Percentiles rank a stretch among this genome's conserved stretches.
phyloP scores from a whole-genome alignment of 495 filamentous ascomycete genomes.

The Cryomyces antarcticus region DNA sequence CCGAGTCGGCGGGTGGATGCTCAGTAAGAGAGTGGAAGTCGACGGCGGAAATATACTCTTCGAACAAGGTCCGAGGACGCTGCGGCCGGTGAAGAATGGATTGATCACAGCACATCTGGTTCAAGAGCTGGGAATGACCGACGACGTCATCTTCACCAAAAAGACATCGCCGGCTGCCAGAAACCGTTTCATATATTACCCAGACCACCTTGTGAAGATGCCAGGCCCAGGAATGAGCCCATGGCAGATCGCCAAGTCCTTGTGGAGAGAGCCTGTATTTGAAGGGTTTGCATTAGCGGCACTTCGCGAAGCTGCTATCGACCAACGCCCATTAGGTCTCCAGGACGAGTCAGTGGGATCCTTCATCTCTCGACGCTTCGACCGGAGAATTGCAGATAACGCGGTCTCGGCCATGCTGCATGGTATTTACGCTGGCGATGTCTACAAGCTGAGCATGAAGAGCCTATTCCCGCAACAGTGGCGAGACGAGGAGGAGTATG shows the following conservation, averaged over 20 bases:
- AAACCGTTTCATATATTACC: conserved; percentile 81
- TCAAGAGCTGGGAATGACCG: conserved; percentile 34
- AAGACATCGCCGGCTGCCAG: conserved; percentile 27
- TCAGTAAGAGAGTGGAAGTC: conserved; percentile 44
- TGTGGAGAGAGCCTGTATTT: conserved; percentile 45
- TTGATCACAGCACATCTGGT: conserved; percentile 26
- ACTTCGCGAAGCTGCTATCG: conserved; percentile 20
- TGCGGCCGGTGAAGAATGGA: conserved; percentile 27
- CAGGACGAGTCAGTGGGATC: conserved; percentile 53
- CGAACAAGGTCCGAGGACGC: conserved; percentile 68
- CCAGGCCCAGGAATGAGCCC: conserved; percentile 25
- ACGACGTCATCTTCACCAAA: conserved; percentile 38
- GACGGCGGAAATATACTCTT: conserved; percentile 43
- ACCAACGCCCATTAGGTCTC: conserved; percentile 1
- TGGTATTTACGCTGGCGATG: conserved; percentile 88
- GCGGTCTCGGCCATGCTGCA: conserved; percentile 60
- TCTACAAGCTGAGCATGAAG: conserved; percentile 54
- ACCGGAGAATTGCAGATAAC: conserved; percentile 44
- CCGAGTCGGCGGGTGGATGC: conserved; percentile 68
- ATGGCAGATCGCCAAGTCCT: conserved; percentile 8
- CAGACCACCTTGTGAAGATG: conserved; percentile 61
- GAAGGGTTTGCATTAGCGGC: conserved; percentile 23
- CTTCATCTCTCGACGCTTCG: conserved; percentile 40
- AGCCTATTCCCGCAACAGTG: conserved; percentile 35
- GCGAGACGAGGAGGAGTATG: conserved; percentile 25